Evolutionary conservation across 192 early-diverging fungal genomes (phyloP).

Genomic region (Geosiphon pyriformis): DNA sequence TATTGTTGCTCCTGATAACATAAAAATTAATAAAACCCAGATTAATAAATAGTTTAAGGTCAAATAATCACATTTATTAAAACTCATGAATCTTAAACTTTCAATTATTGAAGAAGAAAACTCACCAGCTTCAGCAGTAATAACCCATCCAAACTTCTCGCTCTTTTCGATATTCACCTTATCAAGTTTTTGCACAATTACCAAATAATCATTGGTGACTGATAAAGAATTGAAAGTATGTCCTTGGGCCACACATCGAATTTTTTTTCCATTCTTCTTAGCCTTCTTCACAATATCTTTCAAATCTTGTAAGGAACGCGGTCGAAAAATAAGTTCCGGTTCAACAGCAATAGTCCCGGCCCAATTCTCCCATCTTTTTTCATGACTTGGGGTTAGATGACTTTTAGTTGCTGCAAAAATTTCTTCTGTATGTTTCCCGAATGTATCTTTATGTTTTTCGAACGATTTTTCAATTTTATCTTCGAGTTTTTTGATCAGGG

Average conservation of each 20-base stretch:
- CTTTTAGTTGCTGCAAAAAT: not conserved
- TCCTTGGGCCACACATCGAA: conserved; percentile 30
- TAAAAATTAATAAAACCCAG: not conserved
- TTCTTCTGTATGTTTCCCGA: not conserved
- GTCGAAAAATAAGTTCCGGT: conserved; percentile 30
- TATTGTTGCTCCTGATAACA: conserved; percentile 25
- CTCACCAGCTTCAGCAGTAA: conserved; percentile 30
- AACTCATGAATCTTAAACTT: too few relatives aligned
- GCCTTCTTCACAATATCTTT: conserved; percentile 21
- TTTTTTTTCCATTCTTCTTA: conserved; percentile 14
- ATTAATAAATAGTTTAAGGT: not conserved
- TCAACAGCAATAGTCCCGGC: conserved; percentile 15
- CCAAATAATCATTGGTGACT: conserved; percentile 21
- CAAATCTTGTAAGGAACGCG: conserved; percentile 24
- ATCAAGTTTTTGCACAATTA: conserved; percentile 23
- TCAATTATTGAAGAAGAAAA: not conserved
- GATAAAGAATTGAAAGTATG: conserved; percentile 29
- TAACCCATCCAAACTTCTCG: not conserved
- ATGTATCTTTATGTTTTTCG: not conserved
- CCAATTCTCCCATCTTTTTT: conserved; percentile 27
- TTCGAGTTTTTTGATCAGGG: not conserved
- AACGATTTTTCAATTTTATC: not conserved
- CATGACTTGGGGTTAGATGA: not conserved
- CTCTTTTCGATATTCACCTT: conserved; percentile 16
- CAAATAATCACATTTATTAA: not conserved